Conservation (phyloP, 2,329 filamentous ascomycete species). For the Zalaria sp. region DNA sequence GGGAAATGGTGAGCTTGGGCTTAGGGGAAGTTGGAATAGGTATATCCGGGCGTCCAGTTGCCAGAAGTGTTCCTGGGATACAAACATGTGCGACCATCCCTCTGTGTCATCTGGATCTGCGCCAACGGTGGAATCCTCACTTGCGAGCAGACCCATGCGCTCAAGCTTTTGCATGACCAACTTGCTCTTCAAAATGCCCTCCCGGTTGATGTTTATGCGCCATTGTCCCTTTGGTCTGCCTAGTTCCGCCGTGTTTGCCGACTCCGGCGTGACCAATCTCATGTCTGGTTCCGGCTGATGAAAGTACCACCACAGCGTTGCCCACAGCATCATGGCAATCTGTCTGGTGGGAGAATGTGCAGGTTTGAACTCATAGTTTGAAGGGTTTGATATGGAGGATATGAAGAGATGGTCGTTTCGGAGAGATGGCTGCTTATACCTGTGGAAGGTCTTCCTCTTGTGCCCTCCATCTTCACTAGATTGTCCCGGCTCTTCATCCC, state of each 20-base stretch:
- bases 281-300: constrained; percentile 65
- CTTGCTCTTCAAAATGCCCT: constrained; percentile 74
- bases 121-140: constrained; percentile 62
- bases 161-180: constrained; percentile 83
- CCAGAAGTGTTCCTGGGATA: constrained; percentile 74
- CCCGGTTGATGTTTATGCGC: constrained; percentile 68
- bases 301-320: constrained; percentile 94
- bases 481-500: constrained; percentile 20
- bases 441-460: constrained; percentile 28
- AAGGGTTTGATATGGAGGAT: constrained; percentile 79
- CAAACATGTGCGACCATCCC: constrained; percentile 70
- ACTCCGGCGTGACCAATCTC: constrained; percentile 47
- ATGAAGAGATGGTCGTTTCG: constrained; percentile 76
- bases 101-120: constrained; percentile 44
- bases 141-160: constrained; percentile 75
- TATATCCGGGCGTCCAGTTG: constrained; percentile 79
- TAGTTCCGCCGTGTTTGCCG: constrained; percentile 45
- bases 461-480: too few species aligned
- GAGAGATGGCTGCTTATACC: constrained; percentile 63
- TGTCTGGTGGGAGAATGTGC: constrained; percentile 70
- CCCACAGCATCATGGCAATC: constrained; percentile 94
- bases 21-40: constrained; percentile 66
- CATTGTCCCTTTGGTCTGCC: constrained; percentile 76
- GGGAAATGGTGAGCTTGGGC: constrained; percentile 31
- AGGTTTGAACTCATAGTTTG: constrained; percentile 65